phyloP scores from a whole-genome alignment of 164 flowering plant species.

The Dillenia suffruticosa region DNA sequence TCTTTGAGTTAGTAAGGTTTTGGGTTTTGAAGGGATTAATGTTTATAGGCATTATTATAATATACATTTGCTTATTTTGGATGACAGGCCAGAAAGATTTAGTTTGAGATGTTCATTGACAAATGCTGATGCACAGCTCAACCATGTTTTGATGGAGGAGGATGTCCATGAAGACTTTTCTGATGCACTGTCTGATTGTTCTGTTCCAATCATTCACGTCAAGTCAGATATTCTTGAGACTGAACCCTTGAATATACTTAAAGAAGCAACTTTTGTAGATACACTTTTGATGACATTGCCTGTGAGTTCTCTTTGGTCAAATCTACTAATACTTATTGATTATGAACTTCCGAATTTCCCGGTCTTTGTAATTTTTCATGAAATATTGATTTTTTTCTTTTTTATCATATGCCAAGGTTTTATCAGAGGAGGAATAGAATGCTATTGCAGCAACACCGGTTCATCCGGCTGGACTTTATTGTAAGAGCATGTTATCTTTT shows the following conservation, averaged over 20 bases:
- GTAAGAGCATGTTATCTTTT: constrained; percentile 21
- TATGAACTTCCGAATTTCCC: too few relatives aligned
- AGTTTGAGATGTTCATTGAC: constrained; percentile 49
- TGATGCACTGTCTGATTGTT: constrained; percentile 28
- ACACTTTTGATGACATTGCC: constrained; percentile 67
- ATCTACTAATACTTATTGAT: background rate
- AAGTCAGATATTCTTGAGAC: constrained; percentile 48
- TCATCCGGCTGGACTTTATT: constrained; percentile 84
- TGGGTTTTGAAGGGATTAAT: background rate
- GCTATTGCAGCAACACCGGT: constrained; percentile 92
- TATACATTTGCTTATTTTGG: background rate
- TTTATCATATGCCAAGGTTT: constrained; percentile 41
- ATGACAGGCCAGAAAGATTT: too few relatives aligned
- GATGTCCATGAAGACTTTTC: constrained; percentile 37
- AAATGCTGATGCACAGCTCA: constrained; percentile 41
- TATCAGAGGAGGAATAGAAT: constrained; percentile 80
- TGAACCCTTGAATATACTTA: constrained; percentile 50
- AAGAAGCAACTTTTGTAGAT: constrained; percentile 48
- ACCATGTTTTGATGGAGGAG: constrained; percentile 36
- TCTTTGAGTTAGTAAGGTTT: background rate
- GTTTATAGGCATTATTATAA: background rate
- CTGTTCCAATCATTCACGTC: constrained; percentile 55
- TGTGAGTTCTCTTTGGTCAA: constrained; percentile 29
- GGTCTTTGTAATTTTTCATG: too few relatives aligned
- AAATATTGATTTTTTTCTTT: background rate